Conservation (phyloP, 345 rosid species). For the Melaleuca alternifolia region DNA sequence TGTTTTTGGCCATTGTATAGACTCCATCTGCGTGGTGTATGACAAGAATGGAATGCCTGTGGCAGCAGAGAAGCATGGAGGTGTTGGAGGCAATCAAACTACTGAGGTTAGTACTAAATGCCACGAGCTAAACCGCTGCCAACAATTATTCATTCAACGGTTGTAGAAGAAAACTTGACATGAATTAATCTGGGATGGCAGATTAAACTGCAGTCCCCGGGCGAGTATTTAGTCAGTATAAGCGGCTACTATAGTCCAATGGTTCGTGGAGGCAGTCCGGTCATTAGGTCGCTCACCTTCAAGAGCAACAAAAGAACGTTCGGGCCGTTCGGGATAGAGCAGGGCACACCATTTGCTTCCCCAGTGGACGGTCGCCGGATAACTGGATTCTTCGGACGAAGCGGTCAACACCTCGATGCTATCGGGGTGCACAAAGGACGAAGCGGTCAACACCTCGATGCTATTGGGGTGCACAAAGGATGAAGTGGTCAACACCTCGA, state of each 20-base stretch:
- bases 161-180: background rate
- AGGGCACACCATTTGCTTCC: constrained; percentile 62
- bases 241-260: constrained; percentile 54
- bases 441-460: too few relatives aligned
- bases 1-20: constrained; percentile 53
- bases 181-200: constrained; percentile 2
- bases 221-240: constrained; percentile 45
- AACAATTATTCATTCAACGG: background rate
- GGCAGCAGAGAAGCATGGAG: constrained; percentile 57
- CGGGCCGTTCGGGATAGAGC: constrained; percentile 69
- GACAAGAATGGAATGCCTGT: constrained; percentile 54
- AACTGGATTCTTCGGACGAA: constrained; percentile 55
- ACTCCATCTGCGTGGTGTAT: constrained; percentile 48
- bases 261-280: constrained; percentile 44
- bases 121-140: background rate
- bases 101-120: constrained; percentile 31
- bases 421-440: too few relatives aligned
- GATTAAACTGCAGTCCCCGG: constrained; percentile 69
- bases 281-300: constrained; percentile 59
- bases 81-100: constrained; percentile 41
- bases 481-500: too few relatives aligned
- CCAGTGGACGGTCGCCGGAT: constrained; percentile 41
- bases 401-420: constrained; percentile 70
- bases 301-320: constrained; percentile 52
- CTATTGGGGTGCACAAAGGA: too few relatives aligned